A percentile compares a stretch with the other conserved stretches of the same genome.
Conservation (phyloP, 352 stramenopile genomes). For the Globisporangium orthogonon region DNA sequence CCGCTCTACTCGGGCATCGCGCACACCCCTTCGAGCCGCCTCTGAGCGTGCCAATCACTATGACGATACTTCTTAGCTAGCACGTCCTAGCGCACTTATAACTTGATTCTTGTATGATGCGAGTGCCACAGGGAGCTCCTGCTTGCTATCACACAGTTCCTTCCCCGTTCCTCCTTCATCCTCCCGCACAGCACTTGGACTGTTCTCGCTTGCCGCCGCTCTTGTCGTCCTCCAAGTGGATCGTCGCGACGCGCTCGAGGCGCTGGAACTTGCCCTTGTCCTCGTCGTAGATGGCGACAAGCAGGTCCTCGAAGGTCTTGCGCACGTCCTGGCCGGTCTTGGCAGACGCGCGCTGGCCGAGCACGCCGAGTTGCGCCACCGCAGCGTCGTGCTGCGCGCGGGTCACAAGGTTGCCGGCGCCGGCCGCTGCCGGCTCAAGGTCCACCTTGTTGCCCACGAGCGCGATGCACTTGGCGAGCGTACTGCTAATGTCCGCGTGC, state of each 20-base stretch:
- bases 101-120: neutral
- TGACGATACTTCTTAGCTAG: neutral
- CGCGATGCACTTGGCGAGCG: conserved; percentile 58
- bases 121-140: neutral
- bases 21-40: conserved; percentile 8
- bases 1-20: conserved; percentile 64
- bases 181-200: conserved; percentile 9
- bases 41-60: neutral
- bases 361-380: conserved; percentile 29
- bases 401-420: conserved; percentile 19
- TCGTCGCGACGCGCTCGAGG: conserved; percentile 24
- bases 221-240: conserved; percentile 27
- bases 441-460: conserved; percentile 82
- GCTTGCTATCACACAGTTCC: neutral
- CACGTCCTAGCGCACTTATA: neutral
- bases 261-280: conserved; percentile 42
- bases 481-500: conserved; percentile 51
- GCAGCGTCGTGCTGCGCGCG: conserved; percentile 33
- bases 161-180: neutral
- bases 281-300: conserved; percentile 63
- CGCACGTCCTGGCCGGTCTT: conserved; percentile 66
- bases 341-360: conserved; percentile 54
- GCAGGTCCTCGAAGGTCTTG: conserved; percentile 61
- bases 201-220: conserved; percentile 8
- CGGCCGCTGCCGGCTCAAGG: conserved; percentile 20